These are phyloP conservation scores for Rheum nobile DNA, from an alignment of 148 eudicot genomes.

Conservation along the genomic window DNA sequence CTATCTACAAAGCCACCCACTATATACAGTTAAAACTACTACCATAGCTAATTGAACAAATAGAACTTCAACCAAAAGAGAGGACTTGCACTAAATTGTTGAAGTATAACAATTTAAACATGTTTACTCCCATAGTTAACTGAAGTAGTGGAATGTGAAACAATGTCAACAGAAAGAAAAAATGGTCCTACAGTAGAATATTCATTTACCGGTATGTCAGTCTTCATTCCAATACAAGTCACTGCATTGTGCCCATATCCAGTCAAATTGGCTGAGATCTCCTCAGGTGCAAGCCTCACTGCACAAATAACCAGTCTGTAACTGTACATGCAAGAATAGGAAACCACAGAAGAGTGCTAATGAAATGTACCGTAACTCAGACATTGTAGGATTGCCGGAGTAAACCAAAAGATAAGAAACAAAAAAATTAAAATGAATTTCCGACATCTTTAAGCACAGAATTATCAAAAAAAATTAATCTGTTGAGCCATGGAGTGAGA, in stretches of 20 bases:
- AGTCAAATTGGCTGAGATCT: conserved; percentile 61
- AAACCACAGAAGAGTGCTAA: background rate
- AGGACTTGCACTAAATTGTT: background rate
- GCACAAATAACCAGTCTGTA: conserved; percentile 18
- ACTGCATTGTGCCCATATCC: conserved; percentile 90
- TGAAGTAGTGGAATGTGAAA: background rate
- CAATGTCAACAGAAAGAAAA: background rate
- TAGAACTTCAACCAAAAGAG: background rate
- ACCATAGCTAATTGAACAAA: background rate
- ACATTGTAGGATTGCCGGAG: background rate
- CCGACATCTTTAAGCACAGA: conserved; percentile 3
- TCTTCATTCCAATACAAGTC: conserved; percentile 97
- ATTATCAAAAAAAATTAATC: background rate
- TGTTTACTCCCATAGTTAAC: background rate
- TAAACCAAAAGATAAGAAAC: background rate
- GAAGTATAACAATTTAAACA: background rate
- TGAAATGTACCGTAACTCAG: background rate
- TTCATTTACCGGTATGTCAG: conserved; percentile 76
- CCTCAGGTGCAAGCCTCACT: conserved; percentile 99
- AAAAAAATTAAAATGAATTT: background rate
- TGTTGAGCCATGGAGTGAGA: background rate
- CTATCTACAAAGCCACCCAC: background rate
- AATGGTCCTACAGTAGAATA: background rate
- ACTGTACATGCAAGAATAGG: background rate
- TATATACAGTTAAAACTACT: background rate